phyloP scores from a whole-genome alignment of 2,329 filamentous ascomycete genomes.

The Curvularia verruculosa region DNA sequence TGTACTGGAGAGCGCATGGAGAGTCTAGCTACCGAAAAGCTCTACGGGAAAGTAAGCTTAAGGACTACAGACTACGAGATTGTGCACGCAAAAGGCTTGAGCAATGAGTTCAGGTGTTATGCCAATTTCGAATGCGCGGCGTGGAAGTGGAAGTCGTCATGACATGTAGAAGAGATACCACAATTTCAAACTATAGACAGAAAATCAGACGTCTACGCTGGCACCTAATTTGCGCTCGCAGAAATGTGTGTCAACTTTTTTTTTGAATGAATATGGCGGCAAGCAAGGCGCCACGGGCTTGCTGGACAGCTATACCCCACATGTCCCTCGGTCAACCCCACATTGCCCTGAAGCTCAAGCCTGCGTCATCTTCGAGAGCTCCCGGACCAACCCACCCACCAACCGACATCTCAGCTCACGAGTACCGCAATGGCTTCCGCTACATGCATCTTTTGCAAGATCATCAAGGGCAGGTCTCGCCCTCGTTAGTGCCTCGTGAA shows the following conservation, averaged over 20 bases:
- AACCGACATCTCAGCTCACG: constrained; percentile 19
- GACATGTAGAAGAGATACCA: background rate
- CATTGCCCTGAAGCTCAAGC: constrained; percentile 14
- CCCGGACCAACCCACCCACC: constrained; percentile 24
- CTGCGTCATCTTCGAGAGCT: constrained; percentile 17
- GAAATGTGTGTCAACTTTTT: background rate
- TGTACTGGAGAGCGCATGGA: constrained; percentile 83
- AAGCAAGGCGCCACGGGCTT: constrained; percentile 9
- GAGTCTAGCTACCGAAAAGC: constrained; percentile 61
- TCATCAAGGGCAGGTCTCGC: constrained; percentile 76
- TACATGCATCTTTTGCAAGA: constrained; percentile 96
- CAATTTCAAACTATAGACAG: background rate
- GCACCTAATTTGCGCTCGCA: background rate
- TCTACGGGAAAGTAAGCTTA: constrained; percentile 70
- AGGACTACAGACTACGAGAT: constrained; percentile 71
- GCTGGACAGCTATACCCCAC: constrained; percentile 29
- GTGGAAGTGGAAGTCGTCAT: constrained; percentile 46
- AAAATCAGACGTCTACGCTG: background rate
- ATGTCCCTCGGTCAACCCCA: constrained; percentile 22
- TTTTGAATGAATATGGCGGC: background rate
- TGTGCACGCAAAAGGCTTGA: constrained; percentile 72
- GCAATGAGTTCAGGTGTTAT: constrained; percentile 82
- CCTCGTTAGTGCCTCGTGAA: background rate
- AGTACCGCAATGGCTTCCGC: constrained; percentile 63
- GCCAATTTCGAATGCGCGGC: constrained; percentile 72